Base-by-base conservation (phyloP, 177 flowering plant genomes). In the Tripterygium wilfordii region DNA sequence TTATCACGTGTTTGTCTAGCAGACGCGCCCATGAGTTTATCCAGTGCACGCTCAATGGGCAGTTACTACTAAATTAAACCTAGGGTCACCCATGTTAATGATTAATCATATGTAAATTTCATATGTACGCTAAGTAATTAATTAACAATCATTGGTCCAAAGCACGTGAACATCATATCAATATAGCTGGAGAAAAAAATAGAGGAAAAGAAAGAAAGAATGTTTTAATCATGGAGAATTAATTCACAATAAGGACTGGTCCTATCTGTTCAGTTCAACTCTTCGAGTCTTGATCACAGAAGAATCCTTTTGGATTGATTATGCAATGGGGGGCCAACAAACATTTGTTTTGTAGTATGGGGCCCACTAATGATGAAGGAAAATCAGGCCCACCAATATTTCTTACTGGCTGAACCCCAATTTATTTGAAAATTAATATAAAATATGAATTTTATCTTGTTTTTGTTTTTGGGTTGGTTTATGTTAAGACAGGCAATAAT, bases 281-380 rank as follows among this genome's bases (percentile, higher is more conserved):
- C n/a, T n/a, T n/a, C n/a, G n/a, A 53, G 27, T 58, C 16, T 36
- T 28, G 42, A 53, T 61, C 62, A 57, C 58, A 49, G 27, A 44
- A 55, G 58, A 48, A 44, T 25, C 23, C 27, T 37, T 37, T 61
- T 53, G 49, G 63, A 49, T 9, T 16, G 45, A 38, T 45, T n/a
- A 20, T 19, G 20, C 47, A 13, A 37, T 16, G 26, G 60, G 41
- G 54, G 65, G 54, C 36, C 59, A 18, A n/a, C 2, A 10, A 0
- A 10, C 7, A 19, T 28, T 40, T 54, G 42, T 27, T 40, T 17
- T 24, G 32, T 33, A 10, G 15, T 8, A 0, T 28, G 70, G 66
- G 57, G 12, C 9, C 57, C 66, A 48, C 52, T 53, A 54, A 60
- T 65, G 65, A 66, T 48, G 56, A 48, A 55, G 20, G 9, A 24